phyloP scores from a whole-genome alignment of 2,329 filamentous ascomycete species.

The Rhytidhysteron rufulum region DNA sequence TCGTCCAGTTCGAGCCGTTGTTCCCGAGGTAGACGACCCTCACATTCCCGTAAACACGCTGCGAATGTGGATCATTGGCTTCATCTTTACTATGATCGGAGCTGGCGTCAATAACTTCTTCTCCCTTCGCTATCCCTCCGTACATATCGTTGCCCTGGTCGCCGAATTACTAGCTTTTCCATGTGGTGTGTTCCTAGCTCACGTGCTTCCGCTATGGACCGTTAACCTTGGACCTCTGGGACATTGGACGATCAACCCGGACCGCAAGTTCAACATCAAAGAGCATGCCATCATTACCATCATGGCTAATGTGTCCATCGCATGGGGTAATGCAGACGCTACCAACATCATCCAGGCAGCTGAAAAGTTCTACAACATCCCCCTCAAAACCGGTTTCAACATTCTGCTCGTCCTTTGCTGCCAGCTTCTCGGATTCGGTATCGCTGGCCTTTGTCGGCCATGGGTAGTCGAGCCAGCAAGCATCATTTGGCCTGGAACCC shows the following conservation, averaged over 20 bases:
- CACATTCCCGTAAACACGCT: slow-evolving; percentile 25
- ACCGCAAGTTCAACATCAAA: slow-evolving; percentile 59
- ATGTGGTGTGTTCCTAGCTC: slow-evolving; percentile 25
- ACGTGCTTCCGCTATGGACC: slow-evolving; percentile 14
- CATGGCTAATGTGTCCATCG: slow-evolving; percentile 61
- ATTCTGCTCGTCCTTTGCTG: slow-evolving; percentile 16
- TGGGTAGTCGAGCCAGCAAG: slow-evolving; percentile 21
- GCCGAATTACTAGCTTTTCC: too few species aligned
- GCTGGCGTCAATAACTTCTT: slow-evolving; percentile 27
- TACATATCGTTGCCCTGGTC: too few species aligned
- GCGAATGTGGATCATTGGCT: slow-evolving; percentile 28
- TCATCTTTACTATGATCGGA: slow-evolving; percentile 21
- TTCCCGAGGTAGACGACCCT: slow-evolving; percentile 16
- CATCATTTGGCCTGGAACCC: slow-evolving; percentile 22
- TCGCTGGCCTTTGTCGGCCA: slow-evolving; percentile 17
- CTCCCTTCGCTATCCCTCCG: slow-evolving; percentile 27
- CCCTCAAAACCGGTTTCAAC: slow-evolving; percentile 31
- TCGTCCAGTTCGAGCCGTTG: slow-evolving; percentile 18
- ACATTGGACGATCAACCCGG: slow-evolving; percentile 54
- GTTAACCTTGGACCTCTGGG: neutral
- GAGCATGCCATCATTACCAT: slow-evolving; percentile 60
- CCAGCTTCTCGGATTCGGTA: slow-evolving; percentile 19
- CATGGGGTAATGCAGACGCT: slow-evolving; percentile 58
- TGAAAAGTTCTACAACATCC: slow-evolving; percentile 66
- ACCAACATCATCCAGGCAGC: slow-evolving; percentile 72